Evolutionary conservation across 108 stramenopile genomes (phyloP), one percentile per base, ranked within the genome.

Genomic region (Nitzschia sp.): DNA sequence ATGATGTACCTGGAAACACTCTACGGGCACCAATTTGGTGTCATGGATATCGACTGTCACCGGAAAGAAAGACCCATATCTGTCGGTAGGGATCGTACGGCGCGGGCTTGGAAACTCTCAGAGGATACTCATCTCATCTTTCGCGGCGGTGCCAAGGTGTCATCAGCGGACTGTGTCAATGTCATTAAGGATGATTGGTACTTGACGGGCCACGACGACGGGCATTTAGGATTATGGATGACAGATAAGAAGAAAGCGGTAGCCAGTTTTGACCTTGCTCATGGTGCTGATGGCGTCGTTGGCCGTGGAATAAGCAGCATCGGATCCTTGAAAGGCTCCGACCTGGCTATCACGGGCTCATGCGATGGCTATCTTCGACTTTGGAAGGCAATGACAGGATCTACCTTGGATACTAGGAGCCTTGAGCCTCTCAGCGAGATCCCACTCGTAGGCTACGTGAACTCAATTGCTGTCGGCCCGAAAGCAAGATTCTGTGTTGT

Each of bases 51-150:
- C 25, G 93, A 95, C 64, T 96, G 96, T 45, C 84, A 87, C 48
- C 72, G 79, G 22, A 84, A 90, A 41, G 95, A 94, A 66, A 83
- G 96, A 27, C 94, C 96, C 0, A 82, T 97, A 5, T 92, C 93
- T 0, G 89, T 92, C 15, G 93, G 84, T 30, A 63, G 84, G 52
- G 98, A 98, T 72, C 82, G 94, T 44, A 95, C 96, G 0, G 94
- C 88, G 34, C 90, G 99, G 23, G 83, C 88, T 26, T 99, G 99
- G 99, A 99, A 99, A 78, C 65, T 99, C 29, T 81, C 84, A 17
- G 97, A 98, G 67, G 97, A 98, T 70, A 96, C 96, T 19, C 99
- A 99, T 73, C 74, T 99, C 27, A 96, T 99, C 28, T 97, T 90
- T 72, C 86, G 97, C 29, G 89, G 85, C 30, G 91, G 93, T 11